Conservation (phyloP, 129 eudicot species). For the Logfia minima region DNA sequence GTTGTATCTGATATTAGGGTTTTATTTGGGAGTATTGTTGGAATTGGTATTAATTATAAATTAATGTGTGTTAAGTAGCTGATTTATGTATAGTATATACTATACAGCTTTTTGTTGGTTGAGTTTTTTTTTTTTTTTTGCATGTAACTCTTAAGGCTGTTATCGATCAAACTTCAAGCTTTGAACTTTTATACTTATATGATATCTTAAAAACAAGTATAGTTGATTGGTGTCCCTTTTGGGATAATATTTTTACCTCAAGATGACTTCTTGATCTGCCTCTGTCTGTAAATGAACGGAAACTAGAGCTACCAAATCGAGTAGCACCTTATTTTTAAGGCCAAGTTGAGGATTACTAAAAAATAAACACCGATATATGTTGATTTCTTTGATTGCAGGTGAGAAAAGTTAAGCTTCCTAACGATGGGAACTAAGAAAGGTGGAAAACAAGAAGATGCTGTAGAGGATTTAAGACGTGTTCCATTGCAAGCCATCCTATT, state of each 20-base stretch:
- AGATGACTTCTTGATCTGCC: neutral
- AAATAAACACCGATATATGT: neutral
- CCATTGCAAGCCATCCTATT: slow-evolving; percentile 84
- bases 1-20: slow-evolving; percentile 14
- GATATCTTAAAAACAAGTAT: neutral
- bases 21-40: neutral
- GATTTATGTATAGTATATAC: too few species aligned
- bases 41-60: too few species aligned
- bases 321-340: neutral
- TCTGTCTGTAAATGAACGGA: neutral
- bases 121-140: neutral
- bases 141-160: neutral
- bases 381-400: slow-evolving; percentile 23
- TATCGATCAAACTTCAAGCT: neutral
- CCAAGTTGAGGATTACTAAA: slow-evolving; percentile 3
- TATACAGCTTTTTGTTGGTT: too few species aligned
- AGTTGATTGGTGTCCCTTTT: neutral
- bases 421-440: slow-evolving; percentile 73
- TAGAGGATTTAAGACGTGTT: slow-evolving; percentile 66
- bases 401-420: slow-evolving; percentile 14
- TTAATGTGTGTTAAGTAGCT: too few species aligned
- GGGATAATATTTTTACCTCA: neutral
- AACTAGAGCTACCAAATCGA: too few species aligned
- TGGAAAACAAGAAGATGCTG: slow-evolving; percentile 53
- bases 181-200: neutral